A percentile compares a stretch with the other conserved stretches of the same genome.
These are phyloP conservation scores for Clathrus columnatus DNA, from an alignment of 768 basidiomycete genomes.

Conservation along the genomic window DNA sequence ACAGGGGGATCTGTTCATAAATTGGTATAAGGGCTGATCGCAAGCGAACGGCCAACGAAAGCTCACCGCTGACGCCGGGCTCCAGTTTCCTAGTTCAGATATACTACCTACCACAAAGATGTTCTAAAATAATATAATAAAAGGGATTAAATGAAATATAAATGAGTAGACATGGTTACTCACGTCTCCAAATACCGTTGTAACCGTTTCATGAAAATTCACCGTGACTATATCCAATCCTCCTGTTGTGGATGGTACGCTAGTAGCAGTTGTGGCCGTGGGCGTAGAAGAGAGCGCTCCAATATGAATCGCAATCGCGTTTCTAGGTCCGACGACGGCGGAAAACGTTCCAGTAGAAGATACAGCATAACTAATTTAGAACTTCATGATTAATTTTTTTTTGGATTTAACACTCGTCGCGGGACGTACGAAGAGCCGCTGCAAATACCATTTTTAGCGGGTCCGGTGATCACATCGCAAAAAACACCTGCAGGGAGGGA, in stretches of 20 bases:
- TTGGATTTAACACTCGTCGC: background rate
- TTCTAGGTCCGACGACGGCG: conserved; percentile 41
- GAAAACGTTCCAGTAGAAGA: conserved; percentile 38
- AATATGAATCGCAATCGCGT: conserved; percentile 49
- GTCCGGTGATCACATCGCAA: conserved; percentile 56
- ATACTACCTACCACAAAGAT: conserved; percentile 53
- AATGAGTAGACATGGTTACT: conserved; percentile 2
- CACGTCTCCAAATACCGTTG: conserved; percentile 51
- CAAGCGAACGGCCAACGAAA: background rate
- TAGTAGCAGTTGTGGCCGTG: background rate
- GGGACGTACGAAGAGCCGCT: conserved; percentile 39
- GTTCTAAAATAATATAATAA: conserved; percentile 30
- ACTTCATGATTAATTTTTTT: background rate
- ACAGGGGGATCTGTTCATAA: conserved; percentile 37
- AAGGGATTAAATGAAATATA: background rate
- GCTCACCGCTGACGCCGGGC: conserved; percentile 36
- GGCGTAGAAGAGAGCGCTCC: conserved; percentile 21
- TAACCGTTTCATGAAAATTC: conserved; percentile 45
- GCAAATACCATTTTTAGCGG: conserved; percentile 33
- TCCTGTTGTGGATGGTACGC: background rate
- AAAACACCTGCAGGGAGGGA: conserved; percentile 49
- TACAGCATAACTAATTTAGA: conserved; percentile 35
- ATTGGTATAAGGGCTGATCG: background rate
- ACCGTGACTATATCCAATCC: conserved; percentile 28
- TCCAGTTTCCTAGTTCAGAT: conserved; percentile 46